phyloP scores from a whole-genome alignment of 2,329 filamentous ascomycete species.

The Diaporthe humulicola region DNA sequence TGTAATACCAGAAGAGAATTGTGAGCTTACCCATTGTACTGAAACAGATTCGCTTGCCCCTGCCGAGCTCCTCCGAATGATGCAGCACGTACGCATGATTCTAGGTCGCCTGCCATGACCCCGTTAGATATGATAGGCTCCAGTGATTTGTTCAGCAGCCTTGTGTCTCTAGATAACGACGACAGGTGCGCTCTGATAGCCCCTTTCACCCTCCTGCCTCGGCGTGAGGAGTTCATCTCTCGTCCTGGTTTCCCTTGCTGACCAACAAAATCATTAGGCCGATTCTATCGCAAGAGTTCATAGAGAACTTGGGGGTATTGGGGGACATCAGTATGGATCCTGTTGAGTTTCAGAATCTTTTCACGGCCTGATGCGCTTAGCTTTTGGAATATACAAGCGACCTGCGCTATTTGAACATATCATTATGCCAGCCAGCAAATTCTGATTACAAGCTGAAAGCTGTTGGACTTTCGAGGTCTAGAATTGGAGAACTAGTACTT shows the following conservation, averaged over 20 bases:
- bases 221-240: not conserved
- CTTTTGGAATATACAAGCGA: not conserved
- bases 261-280: not conserved
- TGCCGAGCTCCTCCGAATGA: not conserved
- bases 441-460: not conserved
- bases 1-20: not conserved
- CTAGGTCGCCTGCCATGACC: not conserved
- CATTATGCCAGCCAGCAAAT: not conserved
- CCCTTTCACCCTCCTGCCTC: too few relatives aligned
- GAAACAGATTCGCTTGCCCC: not conserved
- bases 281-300: not conserved
- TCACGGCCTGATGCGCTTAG: not conserved
- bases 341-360: constrained; percentile 13
- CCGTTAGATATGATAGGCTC: not conserved
- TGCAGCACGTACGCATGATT: not conserved
- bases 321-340: constrained; percentile 6
- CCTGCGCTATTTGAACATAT: not conserved
- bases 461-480: not conserved
- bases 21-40: not conserved
- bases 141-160: constrained; percentile 6
- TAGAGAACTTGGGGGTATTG: not conserved
- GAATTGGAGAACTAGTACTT: not conserved
- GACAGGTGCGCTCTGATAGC: not conserved
- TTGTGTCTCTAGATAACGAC: constrained; percentile 3
- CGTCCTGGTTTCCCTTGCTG: not conserved